A percentile compares a stretch with the other conserved stretches of the same genome.
Conservation (phyloP, 1,284 basidiomycete species). For the Heimioporus retisporus region DNA sequence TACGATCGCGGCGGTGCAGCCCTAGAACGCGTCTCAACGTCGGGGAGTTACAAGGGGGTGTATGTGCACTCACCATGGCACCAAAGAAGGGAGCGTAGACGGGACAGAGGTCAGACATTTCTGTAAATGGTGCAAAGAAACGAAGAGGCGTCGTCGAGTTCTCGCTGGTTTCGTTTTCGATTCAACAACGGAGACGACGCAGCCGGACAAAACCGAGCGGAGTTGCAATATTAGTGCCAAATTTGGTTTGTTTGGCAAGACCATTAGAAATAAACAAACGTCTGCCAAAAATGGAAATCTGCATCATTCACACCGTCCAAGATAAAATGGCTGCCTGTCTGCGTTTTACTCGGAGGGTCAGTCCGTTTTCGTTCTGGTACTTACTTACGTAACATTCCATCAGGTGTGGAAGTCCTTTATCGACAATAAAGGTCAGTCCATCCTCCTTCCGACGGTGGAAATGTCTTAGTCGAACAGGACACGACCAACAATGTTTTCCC, state of each 20-base stretch:
- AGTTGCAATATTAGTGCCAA: slow-evolving; percentile 20
- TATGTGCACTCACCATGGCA: slow-evolving; percentile 82
- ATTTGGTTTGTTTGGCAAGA: slow-evolving; percentile 36
- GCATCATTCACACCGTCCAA: not conserved
- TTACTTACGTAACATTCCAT: too few species aligned
- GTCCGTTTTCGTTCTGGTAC: slow-evolving; percentile 16
- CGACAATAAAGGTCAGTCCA: slow-evolving; percentile 69
- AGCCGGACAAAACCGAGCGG: slow-evolving; percentile 36
- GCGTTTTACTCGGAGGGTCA: slow-evolving; percentile 70
- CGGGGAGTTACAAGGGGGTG: slow-evolving; percentile 6
- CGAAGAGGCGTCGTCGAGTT: slow-evolving; percentile 1
- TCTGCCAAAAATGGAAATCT: slow-evolving; percentile 15
- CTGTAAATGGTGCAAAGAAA: slow-evolving; percentile 10
- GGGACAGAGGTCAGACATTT: slow-evolving; percentile 91
- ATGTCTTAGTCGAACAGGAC: slow-evolving; percentile 57
- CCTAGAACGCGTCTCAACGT: slow-evolving; percentile 57
- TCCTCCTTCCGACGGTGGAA: not conserved
- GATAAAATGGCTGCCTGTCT: slow-evolving; percentile 72
- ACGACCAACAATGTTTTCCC: slow-evolving; percentile 82
- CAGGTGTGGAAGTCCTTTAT: slow-evolving; percentile 88
- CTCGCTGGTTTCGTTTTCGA: not conserved
- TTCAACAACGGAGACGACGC: slow-evolving; percentile 16
- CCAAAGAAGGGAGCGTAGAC: slow-evolving; percentile 98
- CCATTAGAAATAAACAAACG: slow-evolving; percentile 44
- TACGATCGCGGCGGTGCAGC: slow-evolving; percentile 96